Evolutionary conservation across 2,329 filamentous ascomycete genomes (phyloP).

Genomic region (Teratosphaeriaceae sp.): DNA sequence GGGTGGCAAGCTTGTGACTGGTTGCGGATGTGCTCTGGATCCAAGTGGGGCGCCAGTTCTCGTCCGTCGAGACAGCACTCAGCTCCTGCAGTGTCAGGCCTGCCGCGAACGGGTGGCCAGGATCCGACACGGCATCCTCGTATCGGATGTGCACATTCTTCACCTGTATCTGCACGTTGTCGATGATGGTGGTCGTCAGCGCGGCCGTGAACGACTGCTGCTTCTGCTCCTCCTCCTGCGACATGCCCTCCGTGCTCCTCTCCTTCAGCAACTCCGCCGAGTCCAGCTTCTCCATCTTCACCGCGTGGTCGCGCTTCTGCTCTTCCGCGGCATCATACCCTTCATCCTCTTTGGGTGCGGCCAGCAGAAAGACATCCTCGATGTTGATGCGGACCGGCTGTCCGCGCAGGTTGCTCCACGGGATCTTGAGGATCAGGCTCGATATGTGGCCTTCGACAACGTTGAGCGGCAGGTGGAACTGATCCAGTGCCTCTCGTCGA

Average conservation of each 20-base stretch:
- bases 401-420: conserved; percentile 93
- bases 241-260: conserved; percentile 85
- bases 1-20: conserved; percentile 88
- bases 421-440: conserved; percentile 84
- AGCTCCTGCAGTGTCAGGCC: conserved; percentile 92
- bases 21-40: conserved; percentile 78
- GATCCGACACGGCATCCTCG: conserved; percentile 92
- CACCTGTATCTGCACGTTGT: conserved; percentile 95
- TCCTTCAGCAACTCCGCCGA: conserved; percentile 93
- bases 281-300: conserved; percentile 99
- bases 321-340: conserved; percentile 93
- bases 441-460: conserved; percentile 93
- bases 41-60: conserved; percentile 91
- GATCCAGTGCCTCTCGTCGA: conserved; percentile 89
- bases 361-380: conserved; percentile 92
- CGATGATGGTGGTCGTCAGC: conserved; percentile 90
- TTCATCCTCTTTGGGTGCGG: conserved; percentile 90
- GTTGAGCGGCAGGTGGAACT: conserved; percentile 93
- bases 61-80: conserved; percentile 92
- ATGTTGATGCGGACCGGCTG: conserved; percentile 93
- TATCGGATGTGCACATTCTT: conserved; percentile 99
- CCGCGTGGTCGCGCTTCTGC: conserved; percentile 72
- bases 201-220: conserved; percentile 97
- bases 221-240: conserved; percentile 90
- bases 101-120: conserved; percentile 89